Percentiles rank a stretch among this genome's conserved stretches.
Conservation (phyloP, 352 stramenopile species). For the Phytophthora citricola region DNA sequence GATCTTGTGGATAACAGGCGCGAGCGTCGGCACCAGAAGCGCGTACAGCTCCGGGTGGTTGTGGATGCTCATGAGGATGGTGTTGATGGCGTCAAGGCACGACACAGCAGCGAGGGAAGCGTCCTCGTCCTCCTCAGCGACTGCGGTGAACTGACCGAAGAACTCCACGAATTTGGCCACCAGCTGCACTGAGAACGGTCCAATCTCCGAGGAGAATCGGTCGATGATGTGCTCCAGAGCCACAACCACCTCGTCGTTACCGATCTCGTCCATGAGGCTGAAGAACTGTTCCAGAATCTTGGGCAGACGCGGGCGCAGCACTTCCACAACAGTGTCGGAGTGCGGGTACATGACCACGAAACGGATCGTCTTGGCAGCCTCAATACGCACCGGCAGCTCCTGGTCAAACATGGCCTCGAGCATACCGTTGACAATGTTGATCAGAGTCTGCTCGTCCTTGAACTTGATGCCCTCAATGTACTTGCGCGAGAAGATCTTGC, state of each 20-base stretch:
- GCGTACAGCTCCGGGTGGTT: conserved; percentile 83
- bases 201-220: conserved; percentile 97
- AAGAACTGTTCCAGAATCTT: conserved; percentile 98
- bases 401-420: conserved; percentile 92
- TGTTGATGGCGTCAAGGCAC: conserved; percentile 88
- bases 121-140: conserved; percentile 95
- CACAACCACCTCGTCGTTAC: conserved; percentile 97
- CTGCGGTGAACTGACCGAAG: conserved; percentile 95
- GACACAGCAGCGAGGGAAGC: conserved; percentile 95
- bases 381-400: conserved; percentile 97
- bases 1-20: conserved; percentile 95
- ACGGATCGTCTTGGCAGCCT: conserved; percentile 92
- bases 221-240: conserved; percentile 96
- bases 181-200: conserved; percentile 92
- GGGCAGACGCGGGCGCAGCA: conserved; percentile 93
- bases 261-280: conserved; percentile 98
- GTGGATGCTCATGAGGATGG: conserved; percentile 86
- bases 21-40: conserved; percentile 94
- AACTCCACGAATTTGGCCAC: conserved; percentile 95
- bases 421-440: conserved; percentile 83
- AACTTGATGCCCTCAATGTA: conserved; percentile 93
- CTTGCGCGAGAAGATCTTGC: conserved; percentile 96
- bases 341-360: conserved; percentile 90
- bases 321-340: conserved; percentile 81
- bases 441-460: conserved; percentile 90